A percentile compares a stretch with the other conserved stretches of the same genome.
These are phyloP conservation scores for Aquilaria sinensis DNA, from an alignment of 345 rosid genomes.

Conservation along the genomic window DNA sequence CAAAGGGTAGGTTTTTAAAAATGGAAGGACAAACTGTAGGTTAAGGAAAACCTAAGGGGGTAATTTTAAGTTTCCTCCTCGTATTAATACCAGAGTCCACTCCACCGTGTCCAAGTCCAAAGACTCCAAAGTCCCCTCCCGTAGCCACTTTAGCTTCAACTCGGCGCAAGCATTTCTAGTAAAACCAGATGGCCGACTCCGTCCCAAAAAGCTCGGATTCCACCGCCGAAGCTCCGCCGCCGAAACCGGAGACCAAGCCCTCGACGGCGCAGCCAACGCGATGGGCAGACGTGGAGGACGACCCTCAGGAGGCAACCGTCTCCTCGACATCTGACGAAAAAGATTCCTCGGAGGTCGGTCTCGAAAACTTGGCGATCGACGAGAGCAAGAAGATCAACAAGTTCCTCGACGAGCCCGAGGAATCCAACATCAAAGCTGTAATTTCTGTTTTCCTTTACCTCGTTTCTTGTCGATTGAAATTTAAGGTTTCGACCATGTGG, in stretches of 20 bases:
- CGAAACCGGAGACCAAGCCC: slow-evolving; percentile 13
- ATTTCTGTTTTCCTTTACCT: slow-evolving; percentile 1
- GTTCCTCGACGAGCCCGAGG: slow-evolving; percentile 81
- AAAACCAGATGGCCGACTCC: slow-evolving; percentile 20
- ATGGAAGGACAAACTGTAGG: too few species aligned
- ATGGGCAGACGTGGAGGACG: slow-evolving; percentile 72
- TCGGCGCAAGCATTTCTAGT: too few species aligned
- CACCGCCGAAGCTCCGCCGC: slow-evolving; percentile 5
- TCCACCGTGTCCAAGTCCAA: too few species aligned
- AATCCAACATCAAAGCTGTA: slow-evolving; percentile 78
- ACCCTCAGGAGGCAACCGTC: slow-evolving; percentile 32
- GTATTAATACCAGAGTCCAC: too few species aligned
- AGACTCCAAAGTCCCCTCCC: too few species aligned
- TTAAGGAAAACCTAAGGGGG: too few species aligned
- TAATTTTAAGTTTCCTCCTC: too few species aligned
- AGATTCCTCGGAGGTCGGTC: slow-evolving; percentile 18
- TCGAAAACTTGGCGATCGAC: slow-evolving; percentile 36
- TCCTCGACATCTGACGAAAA: slow-evolving; percentile 30
- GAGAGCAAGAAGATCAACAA: slow-evolving; percentile 44
- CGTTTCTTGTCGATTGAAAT: neutral
- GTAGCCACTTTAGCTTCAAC: too few species aligned
- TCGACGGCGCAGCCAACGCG: slow-evolving; percentile 26
- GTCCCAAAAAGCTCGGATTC: slow-evolving; percentile 5
- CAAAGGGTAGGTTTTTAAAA: too few species aligned
- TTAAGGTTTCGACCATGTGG: slow-evolving; percentile 9